Evolutionary conservation across 1,139 yeast species (phyloP), one percentile per base, ranked within the genome.

Genomic region (Candida dubliniensis): DNA sequence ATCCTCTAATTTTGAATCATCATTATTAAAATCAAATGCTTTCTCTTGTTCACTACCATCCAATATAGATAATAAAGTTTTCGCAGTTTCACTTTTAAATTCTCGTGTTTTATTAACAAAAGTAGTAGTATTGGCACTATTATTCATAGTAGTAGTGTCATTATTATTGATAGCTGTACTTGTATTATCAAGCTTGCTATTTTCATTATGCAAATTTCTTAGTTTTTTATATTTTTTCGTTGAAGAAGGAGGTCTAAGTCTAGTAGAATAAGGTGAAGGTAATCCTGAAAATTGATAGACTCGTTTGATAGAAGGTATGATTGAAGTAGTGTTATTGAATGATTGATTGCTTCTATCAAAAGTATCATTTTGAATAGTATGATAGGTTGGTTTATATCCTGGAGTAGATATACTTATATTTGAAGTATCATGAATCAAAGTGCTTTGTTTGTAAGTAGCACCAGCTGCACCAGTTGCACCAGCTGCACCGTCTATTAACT

Each of bases 251-350:
- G 56, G 48, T 59, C 63, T 58, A 55, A 74, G 64, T 45, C 82
- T 71, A 1, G 84, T 74, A 53, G 80, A 69, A 57, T 81, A 82
- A 2, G 88, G 88, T 0, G 87, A 79, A 4, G 88, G 87, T 34
- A 82, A 64, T 1, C 81, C 80, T 0, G 85, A 74, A 54, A 82
- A 84, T 51, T 80, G 84, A 49, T 82, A 81, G 1, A 83, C 79
- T 51, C 83, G 57, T 50, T 69, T 73, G 31, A 72, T 69, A 11
- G 77, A 65, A 1, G 73, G 68, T 38, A 64, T 50, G 27, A 41
- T 36, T 25, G 44, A 40, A 12, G 47, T 39, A 10, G 49, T 39
- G 26, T 55, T 47, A 32, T 68, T 41, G 8, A 41, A 34, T 8
- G 38, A 31, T 14, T 41, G 42, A 24, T 45, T 39, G 60, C 63